A percentile compares a stretch with the other conserved stretches of the same genome.
phyloP scores from a whole-genome alignment of 1,284 basidiomycete species.

The Ceratobasidium sp. region DNA sequence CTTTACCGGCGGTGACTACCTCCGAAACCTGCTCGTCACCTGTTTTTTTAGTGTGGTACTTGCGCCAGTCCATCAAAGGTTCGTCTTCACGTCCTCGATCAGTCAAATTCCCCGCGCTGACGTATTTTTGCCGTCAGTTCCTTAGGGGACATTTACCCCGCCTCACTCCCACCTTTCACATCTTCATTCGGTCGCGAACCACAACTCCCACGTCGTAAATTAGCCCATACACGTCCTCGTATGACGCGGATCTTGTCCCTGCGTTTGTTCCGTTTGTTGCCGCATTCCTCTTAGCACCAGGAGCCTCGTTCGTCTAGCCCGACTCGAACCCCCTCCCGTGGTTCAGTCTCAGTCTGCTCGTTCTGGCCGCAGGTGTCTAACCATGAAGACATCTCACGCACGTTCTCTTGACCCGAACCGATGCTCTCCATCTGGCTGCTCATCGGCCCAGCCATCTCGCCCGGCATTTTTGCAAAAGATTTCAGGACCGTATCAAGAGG shows the following conservation, averaged over 20 bases:
- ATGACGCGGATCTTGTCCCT: slow-evolving; percentile 65
- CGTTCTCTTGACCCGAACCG: slow-evolving; percentile 64
- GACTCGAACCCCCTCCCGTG: slow-evolving; percentile 62
- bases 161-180: slow-evolving; percentile 59
- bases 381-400: slow-evolving; percentile 75
- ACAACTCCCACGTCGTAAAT: slow-evolving; percentile 50
- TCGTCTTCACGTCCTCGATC: slow-evolving; percentile 43
- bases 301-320: background rate
- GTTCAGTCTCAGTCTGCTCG: slow-evolving; percentile 78
- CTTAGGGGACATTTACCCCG: slow-evolving; percentile 74
- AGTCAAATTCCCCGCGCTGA: slow-evolving; percentile 16
- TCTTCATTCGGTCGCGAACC: slow-evolving; percentile 44
- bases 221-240: slow-evolving; percentile 65
- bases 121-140: slow-evolving; percentile 57
- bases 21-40: slow-evolving; percentile 61
- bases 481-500: background rate
- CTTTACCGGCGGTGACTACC: slow-evolving; percentile 76
- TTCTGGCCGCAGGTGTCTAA: slow-evolving; percentile 75
- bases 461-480: background rate
- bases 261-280: slow-evolving; percentile 72
- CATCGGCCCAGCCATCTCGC: slow-evolving; percentile 4
- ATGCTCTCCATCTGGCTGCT: slow-evolving; percentile 66
- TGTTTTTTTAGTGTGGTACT: slow-evolving; percentile 70
- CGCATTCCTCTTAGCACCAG: slow-evolving; percentile 62
- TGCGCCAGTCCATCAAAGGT: slow-evolving; percentile 82